A percentile compares a stretch with the other conserved stretches of the same genome.
Conservation (phyloP, 257 asterid genomes). For the Solanum peruvianum region DNA sequence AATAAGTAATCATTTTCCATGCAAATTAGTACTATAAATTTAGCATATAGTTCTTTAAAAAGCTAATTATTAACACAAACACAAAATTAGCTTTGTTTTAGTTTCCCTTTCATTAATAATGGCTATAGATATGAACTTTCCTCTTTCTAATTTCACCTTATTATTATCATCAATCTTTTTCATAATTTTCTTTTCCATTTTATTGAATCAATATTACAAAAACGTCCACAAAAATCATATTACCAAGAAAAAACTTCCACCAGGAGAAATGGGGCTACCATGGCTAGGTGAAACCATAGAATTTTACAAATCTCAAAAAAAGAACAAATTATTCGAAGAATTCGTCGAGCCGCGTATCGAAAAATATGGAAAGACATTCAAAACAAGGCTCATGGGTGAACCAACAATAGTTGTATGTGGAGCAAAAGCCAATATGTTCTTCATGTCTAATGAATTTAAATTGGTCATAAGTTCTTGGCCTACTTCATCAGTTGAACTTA, state of each 20-base stretch:
- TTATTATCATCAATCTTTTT: conserved; percentile 2
- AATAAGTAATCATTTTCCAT: conserved; percentile 2
- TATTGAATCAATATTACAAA: conserved; percentile 3
- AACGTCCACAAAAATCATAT: neutral
- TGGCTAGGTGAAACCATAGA: conserved; percentile 80
- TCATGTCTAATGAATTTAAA: conserved; percentile 75
- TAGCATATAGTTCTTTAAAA: neutral
- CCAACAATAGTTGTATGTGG: conserved; percentile 80
- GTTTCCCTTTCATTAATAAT: conserved; percentile 3
- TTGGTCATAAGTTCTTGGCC: conserved; percentile 94
- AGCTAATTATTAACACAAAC: neutral
- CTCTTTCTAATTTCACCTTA: conserved; percentile 6
- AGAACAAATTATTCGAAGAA: conserved; percentile 53
- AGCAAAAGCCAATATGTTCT: conserved; percentile 70
- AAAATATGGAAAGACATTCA: conserved; percentile 57
- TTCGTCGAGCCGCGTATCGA: conserved; percentile 51
- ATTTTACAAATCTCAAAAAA: conserved; percentile 62
- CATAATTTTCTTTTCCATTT: conserved; percentile 14
- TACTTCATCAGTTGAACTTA: conserved; percentile 64
- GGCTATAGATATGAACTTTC: conserved; percentile 15
- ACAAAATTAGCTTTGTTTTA: neutral
- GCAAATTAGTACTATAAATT: conserved; percentile 14
- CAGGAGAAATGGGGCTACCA: conserved; percentile 69
- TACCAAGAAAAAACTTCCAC: conserved; percentile 40
- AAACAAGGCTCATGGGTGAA: conserved; percentile 65